A percentile compares a stretch with the other conserved stretches of the same genome.
Conservation (phyloP, 805 yeast genomes). For the Candida dendrica region DNA sequence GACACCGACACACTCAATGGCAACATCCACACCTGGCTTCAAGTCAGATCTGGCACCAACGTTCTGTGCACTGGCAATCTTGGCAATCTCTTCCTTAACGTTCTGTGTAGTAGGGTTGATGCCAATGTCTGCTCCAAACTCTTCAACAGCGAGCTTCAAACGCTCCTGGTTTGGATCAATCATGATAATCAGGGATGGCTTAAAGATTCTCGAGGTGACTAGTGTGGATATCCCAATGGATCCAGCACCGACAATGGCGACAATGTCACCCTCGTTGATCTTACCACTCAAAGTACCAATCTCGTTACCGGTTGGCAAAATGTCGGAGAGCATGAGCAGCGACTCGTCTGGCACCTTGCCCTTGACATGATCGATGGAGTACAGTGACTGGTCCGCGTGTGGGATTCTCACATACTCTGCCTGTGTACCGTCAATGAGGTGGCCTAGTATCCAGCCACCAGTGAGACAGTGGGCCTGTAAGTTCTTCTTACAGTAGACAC, state of each 20-base stretch:
- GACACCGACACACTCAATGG: slow-evolving; percentile 59
- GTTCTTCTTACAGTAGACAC: slow-evolving; percentile 47
- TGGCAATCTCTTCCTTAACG: slow-evolving; percentile 30
- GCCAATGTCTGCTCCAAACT: slow-evolving; percentile 52
- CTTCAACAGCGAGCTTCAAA: slow-evolving; percentile 46
- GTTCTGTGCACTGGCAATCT: slow-evolving; percentile 20
- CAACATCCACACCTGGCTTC: slow-evolving; percentile 51
- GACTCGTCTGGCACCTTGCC: slow-evolving; percentile 38
- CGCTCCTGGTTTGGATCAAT: slow-evolving; percentile 55
- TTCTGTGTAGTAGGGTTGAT: slow-evolving; percentile 45
- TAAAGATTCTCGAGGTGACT: slow-evolving; percentile 42
- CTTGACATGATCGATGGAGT: slow-evolving; percentile 23
- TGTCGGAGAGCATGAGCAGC: slow-evolving; percentile 54
- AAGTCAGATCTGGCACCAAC: slow-evolving; percentile 20
- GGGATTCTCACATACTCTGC: slow-evolving; percentile 55
- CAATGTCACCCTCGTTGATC: slow-evolving; percentile 46
- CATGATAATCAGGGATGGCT: slow-evolving; percentile 50
- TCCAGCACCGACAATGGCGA: slow-evolving; percentile 62
- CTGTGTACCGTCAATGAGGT: slow-evolving; percentile 62
- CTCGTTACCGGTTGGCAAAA: slow-evolving; percentile 61
- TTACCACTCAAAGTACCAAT: slow-evolving; percentile 55
- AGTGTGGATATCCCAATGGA: slow-evolving; percentile 64
- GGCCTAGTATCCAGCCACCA: slow-evolving; percentile 49
- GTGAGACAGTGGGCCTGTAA: slow-evolving; percentile 55
- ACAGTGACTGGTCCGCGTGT: slow-evolving; percentile 34